Base-by-base conservation (phyloP, 768 basidiomycete genomes). In the Pulveroboletus sp. region DNA sequence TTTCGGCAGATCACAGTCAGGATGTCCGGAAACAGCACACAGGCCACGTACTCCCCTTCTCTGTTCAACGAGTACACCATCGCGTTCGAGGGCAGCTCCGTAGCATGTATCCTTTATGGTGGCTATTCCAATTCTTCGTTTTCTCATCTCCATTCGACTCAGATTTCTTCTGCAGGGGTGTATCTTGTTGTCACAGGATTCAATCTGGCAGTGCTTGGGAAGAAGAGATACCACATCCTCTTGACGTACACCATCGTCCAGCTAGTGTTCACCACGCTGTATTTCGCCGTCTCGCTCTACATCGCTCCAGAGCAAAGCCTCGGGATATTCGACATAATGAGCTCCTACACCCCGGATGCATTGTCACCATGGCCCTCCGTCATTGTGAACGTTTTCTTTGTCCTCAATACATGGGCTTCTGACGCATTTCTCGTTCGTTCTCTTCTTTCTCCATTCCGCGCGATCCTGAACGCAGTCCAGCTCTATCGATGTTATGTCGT, bases 401-500 rank as follows among this genome's bases (percentile, higher is more conserved):
- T 54, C 19, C 9, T 62, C 34, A 63, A 63, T n/a, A 61, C 59
- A 0, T 61, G 58, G 49, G 20, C 38, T 2, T 63, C 62, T 0
- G 61, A 62, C 10, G 62, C 45, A 3, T 62, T 63, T 26, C 56
- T 62, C 8, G 61, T 62, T 27, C 36, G 59, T 58, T 6, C 17
- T 16, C 43, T 7, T n/a, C 27, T 3, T 6, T 9, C 8, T 29
- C 16, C 1, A 2, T 5, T 0, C 1, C 11, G 2, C 14, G 3
- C 17, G 16, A 36, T 10, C 2, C 44, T 57, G 22, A 57, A n/a
- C 3, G 13, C 2, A 5, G 14, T 11, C 7, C 6, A 49, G 61
- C 51, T 63, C 23, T 63, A 63, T 22, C 62, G 62, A 8, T 64
- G 56, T 17, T 46, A 64, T 26, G 23, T 62, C 38, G 49, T 64